Base-by-base conservation (phyloP, 495 filamentous ascomycete species). In the Filosporella fistucella region DNA sequence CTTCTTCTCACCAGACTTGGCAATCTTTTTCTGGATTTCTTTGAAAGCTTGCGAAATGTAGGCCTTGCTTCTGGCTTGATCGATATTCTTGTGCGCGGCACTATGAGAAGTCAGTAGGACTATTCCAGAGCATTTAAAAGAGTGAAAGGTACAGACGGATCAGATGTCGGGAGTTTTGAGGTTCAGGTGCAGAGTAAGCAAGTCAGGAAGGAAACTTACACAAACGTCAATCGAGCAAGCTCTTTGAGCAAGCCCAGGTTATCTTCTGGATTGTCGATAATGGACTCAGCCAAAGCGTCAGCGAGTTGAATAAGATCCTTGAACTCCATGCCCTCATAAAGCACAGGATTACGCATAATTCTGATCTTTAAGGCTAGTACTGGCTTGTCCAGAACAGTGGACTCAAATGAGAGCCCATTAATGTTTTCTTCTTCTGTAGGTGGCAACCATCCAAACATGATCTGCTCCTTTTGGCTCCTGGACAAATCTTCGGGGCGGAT, bases 351-450 rank as follows among this genome's bases (percentile, higher is more conserved):
- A 6, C 60, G 51, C 68, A 74, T 72, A 12, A 75, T 51, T 57
- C 66, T 73, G n/a, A 64, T 47, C 53, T 73, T 65, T 45, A 79
- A 46, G 24, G 63, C 63, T n/a, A 77, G 55, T 20, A 71, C 57
- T 11, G 55, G 45, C 43, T 48, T 47, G 37, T 56, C 33, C 21
- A 51, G 13, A 2, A 32, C 40, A 42, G 16, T 40, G 17, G 32
- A 33, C 21, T 42, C 22, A 29, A 25, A 42, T 22, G 44, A 45
- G 3, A 40, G 3, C 7, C 40, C 28, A 12, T 29, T 14, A 12
- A 12, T 10, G 16, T 43, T 21, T 23, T 39, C 34, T 9, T 33
- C 16, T 4, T 45, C 30, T 23, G 16, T 4, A 14, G 38, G 11
- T 18, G 52, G 42, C 8, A 32, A n/a, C 47, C 51, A 58, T 6